Base-by-base conservation (phyloP, 257 asterid genomes). In the Ligustrum vulgare region DNA sequence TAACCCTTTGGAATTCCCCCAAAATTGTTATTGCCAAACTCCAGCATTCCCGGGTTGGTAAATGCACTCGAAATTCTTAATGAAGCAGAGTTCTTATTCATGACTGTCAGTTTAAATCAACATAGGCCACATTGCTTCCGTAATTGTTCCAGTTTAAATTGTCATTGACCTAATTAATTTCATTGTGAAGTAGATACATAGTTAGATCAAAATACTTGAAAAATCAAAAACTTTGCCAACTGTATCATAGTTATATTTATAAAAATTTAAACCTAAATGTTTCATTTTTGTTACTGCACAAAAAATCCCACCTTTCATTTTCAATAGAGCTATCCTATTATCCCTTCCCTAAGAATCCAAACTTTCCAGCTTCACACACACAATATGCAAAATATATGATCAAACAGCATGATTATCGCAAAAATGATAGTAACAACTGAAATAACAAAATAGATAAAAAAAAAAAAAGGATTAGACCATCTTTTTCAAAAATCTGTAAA, bases 41-140 rank as follows among this genome's bases (percentile, higher is more conserved):
- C 98, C 3, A 98, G 98, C 0, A 98, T 94, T 35, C 92, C 96
- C 0, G 98, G 98, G 81, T 96, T 94, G 0, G 98, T 90, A 71
- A 87, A 85, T 32, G 96, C 83, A 43, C 98, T 98, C 2, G 97
- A 94, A 69, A 82, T 81, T 16, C 91, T 79, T 77, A 86, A 66
- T 1, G 90, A 77, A 34, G 76, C 86, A 0, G 90, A 79, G 75
- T 74, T 83, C 73, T 80, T n/a, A n/a, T n/a, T 88, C 98, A 88
- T 90, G 70, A 37, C 78, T 75, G 71, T 60, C 80, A 80, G 70
- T 79, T 73, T 16, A 80, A 73, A 68, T 76, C 67, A 78, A 70
- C 63, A 67, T 56, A 62, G 54, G 15, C 45, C 41, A 72, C 75
- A 80, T 78, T 73, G 71, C 69, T 54, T 43, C 77, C 78, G 72